Conservation (phyloP, 306 rosid species). For the Styphnolobium japonicum region DNA sequence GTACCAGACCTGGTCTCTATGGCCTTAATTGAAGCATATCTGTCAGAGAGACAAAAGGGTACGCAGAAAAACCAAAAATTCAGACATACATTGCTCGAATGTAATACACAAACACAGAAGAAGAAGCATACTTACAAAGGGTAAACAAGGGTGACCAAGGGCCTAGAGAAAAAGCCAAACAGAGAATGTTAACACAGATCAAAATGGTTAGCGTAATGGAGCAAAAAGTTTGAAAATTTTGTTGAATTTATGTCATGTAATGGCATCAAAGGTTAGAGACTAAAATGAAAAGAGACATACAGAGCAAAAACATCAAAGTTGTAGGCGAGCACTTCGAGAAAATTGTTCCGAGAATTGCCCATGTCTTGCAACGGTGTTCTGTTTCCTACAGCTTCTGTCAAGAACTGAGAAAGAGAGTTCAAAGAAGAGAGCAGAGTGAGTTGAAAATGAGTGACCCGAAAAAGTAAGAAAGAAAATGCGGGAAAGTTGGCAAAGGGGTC, state of each 20-base stretch:
- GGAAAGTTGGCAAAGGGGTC: conserved; percentile 31
- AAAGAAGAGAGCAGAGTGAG: background rate
- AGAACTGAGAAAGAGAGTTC: conserved; percentile 20
- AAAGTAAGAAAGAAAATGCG: background rate
- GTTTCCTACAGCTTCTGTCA: background rate
- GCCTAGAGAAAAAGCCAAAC: conserved; percentile 46
- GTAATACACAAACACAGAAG: background rate
- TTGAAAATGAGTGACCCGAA: conserved; percentile 16
- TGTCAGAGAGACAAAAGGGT: conserved; percentile 6
- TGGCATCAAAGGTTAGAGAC: background rate
- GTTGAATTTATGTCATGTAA: background rate
- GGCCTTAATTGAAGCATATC: conserved; percentile 83
- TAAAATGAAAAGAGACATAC: conserved; percentile 33
- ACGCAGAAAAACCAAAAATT: background rate
- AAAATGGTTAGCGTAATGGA: background rate
- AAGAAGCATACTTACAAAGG: conserved; percentile 71
- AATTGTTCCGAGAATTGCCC: conserved; percentile 58
- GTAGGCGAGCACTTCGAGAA: conserved; percentile 71
- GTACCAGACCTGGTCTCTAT: conserved; percentile 72
- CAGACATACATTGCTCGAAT: background rate
- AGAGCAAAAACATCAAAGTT: conserved; percentile 91
- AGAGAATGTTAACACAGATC: background rate
- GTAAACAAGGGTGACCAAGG: conserved; percentile 74
- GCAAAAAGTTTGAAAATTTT: background rate
- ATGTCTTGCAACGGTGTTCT: conserved; percentile 26